Conservation (phyloP, 2,329 filamentous ascomycete genomes). For the Sporothrix curviconia region DNA sequence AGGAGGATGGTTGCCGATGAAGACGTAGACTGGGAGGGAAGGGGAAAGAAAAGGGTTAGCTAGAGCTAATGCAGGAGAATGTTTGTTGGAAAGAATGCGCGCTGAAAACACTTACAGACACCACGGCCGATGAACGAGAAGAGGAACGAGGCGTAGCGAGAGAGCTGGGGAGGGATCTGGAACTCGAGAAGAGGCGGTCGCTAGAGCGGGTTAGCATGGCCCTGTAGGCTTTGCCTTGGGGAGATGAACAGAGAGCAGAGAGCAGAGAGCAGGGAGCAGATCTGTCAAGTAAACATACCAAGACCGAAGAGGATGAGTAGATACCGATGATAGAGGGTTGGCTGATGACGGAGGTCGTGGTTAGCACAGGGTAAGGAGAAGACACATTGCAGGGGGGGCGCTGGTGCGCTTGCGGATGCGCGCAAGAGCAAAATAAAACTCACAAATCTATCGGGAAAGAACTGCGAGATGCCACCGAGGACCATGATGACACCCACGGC, state of each 20-base stretch:
- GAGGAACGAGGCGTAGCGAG: slow-evolving; percentile 92
- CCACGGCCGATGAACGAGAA: slow-evolving; percentile 96
- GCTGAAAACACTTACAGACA: slow-evolving; percentile 59
- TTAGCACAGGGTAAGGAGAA: too few relatives aligned
- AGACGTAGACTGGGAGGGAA: slow-evolving; percentile 73
- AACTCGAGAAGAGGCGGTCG: slow-evolving; percentile 74
- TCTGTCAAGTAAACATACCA: slow-evolving; percentile 43
- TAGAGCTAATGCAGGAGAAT: not conserved
- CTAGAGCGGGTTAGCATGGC: slow-evolving; percentile 32
- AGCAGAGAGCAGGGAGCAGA: slow-evolving; percentile 15
- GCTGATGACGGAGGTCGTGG: too few relatives aligned
- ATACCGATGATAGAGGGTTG: slow-evolving; percentile 70
- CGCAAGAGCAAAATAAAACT: slow-evolving; percentile 27
- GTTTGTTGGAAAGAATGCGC: too few relatives aligned
- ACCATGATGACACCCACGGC: slow-evolving; percentile 81
- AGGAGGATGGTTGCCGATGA: slow-evolving; percentile 80
- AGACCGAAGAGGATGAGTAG: slow-evolving; percentile 90
- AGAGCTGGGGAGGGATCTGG: slow-evolving; percentile 86
- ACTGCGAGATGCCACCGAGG: slow-evolving; percentile 70
- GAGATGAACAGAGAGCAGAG: slow-evolving; percentile 15
- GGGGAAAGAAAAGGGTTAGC: not conserved
- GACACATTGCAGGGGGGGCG: too few relatives aligned
- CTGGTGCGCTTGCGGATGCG: too few relatives aligned
- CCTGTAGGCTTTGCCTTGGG: too few relatives aligned
- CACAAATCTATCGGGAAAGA: slow-evolving; percentile 57